Evolutionary conservation across 225 moss, liverwort and hornwort species (phyloP).

Genomic region (Polytrichum formosum): DNA sequence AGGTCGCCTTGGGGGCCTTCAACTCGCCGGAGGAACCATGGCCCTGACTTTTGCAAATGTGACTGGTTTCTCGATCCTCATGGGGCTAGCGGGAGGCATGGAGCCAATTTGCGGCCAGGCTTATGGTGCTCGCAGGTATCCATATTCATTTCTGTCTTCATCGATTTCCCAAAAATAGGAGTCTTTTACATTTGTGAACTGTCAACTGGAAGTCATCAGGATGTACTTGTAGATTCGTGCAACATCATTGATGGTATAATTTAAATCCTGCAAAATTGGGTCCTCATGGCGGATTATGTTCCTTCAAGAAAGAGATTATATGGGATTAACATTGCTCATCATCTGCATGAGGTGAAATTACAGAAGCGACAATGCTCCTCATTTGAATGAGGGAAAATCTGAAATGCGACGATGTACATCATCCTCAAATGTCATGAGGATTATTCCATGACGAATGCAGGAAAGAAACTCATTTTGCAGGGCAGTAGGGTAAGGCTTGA

Average conservation of each 20-base stretch:
- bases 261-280: too few species aligned
- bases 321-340: too few species aligned
- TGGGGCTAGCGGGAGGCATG: slow-evolving; percentile 46
- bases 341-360: too few species aligned
- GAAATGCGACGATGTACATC: too few species aligned
- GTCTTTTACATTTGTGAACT: background rate
- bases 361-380: too few species aligned
- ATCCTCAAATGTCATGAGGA: too few species aligned
- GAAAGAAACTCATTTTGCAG: too few species aligned
- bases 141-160: background rate
- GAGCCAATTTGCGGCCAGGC: slow-evolving; percentile 55
- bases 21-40: slow-evolving; percentile 51
- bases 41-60: slow-evolving; percentile 51
- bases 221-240: background rate
- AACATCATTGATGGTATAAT: background rate
- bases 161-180: background rate
- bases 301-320: background rate
- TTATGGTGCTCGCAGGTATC: slow-evolving; percentile 33
- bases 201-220: background rate
- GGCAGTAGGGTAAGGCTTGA: too few species aligned
- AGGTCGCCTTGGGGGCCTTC: slow-evolving; percentile 39
- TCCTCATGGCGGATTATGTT: too few species aligned
- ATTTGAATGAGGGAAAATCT: too few species aligned
- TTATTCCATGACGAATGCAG: too few species aligned
- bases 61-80: slow-evolving; percentile 50